Percentiles rank a stretch among this genome's conserved stretches.
Evolutionary conservation across 805 yeast genomes (phyloP).

Genomic region (Schizosaccharomyces octosporus): DNA sequence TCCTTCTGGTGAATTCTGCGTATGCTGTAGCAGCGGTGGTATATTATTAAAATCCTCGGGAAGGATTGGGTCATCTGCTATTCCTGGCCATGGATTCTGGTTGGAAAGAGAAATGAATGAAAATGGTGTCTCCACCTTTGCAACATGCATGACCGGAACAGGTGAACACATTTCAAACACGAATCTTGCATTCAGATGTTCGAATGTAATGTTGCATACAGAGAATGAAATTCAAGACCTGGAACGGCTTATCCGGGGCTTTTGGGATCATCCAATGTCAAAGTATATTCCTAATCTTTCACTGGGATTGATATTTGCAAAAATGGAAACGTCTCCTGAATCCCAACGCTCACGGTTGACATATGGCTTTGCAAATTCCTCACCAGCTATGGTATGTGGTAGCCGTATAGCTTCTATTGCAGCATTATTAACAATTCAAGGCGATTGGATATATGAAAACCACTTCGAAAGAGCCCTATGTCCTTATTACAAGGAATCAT

Average conservation of each 20-base stretch:
- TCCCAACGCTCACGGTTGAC: not conserved
- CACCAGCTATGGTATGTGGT: not conserved
- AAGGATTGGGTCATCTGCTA: slow-evolving; percentile 20
- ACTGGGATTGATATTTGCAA: not conserved
- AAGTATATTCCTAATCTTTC: not conserved
- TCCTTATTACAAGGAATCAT: no score
- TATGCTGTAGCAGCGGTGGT: slow-evolving; percentile 20
- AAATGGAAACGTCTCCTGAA: not conserved
- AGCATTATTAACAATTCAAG: not conserved
- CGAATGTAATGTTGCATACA: not conserved
- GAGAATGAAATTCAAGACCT: not conserved
- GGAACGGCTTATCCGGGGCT: not conserved
- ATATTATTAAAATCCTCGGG: slow-evolving; percentile 16
- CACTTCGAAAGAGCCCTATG: no score
- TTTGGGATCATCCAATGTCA: not conserved
- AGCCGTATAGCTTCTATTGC: not conserved
- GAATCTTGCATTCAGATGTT: not conserved
- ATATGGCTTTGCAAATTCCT: not conserved
- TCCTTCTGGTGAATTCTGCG: slow-evolving; percentile 9
- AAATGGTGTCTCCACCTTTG: not conserved
- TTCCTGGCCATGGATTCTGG: slow-evolving; percentile 17
- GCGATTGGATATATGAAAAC: not conserved
- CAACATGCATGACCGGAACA: not conserved
- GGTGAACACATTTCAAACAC: not conserved
- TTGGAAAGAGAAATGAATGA: not conserved